Base-by-base conservation (phyloP, 192 early-diverging fungal genomes). In the Jimgerdemannia lactiflua region DNA sequence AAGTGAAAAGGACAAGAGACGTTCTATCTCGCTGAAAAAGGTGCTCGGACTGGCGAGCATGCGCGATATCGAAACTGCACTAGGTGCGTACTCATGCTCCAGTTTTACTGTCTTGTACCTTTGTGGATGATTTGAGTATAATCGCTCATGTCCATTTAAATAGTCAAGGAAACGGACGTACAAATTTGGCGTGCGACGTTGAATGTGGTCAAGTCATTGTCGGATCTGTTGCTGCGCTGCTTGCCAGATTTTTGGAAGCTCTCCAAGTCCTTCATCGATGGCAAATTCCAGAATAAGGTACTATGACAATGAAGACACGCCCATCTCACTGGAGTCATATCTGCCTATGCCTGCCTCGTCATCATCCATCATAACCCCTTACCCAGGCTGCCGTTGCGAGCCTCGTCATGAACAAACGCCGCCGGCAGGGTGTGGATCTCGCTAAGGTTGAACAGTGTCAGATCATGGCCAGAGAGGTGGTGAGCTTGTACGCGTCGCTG, bases 161-260 rank as follows among this genome's bases (percentile, higher is more conserved):
- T 79, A 90, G 91, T 77, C 19, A 87, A 91, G 66, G 90, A 91
- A 6, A 76, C 85, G 9, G 88, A 92, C 44, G 75, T 93, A 11
- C 92, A 92, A 73, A 79, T 85, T 40, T 96, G 95, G 93, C 87
- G 90, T 68, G 88, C 92, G 3, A 92, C 87, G 9, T 75, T 88
- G 9, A 83, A 85, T 0, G 79, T 94, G 29, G 91, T 96, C 43
- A 91, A 94, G 78, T 84, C 86, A 9, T 82, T 96, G 4, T 96
- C 95, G n/a, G 87, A 92, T 65, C 82, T 93, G 9, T 79, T 99
- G 17, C 74, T 88, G 29, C 86, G 90, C 44, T 87, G 88, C 43
- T 74, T 99, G 69, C 96, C 95, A 4, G 94, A 95, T 73, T 99
- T 99, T 85, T 97, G 97, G 95, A 91, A 94, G 80, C 80, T 97